Percentiles rank a stretch among this genome's conserved stretches.
Conservation (phyloP, 495 filamentous ascomycete species). For the Neurospora sublineolata region DNA sequence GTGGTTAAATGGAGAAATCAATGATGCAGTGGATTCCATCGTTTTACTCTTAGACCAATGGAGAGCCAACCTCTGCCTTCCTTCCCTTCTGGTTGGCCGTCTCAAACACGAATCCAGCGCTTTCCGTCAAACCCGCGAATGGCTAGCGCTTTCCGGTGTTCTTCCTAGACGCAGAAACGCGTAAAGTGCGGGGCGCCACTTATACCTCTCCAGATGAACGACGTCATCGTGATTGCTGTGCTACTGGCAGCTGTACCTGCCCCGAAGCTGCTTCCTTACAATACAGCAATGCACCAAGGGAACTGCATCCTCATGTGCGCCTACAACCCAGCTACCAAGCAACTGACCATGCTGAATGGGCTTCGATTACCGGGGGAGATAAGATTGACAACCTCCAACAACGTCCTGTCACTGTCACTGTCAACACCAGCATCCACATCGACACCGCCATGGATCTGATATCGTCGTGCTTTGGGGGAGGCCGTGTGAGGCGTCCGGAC, state of each 20-base stretch:
- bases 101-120: neutral
- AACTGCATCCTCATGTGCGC: neutral
- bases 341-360: neutral
- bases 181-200: neutral
- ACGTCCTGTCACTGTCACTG: neutral
- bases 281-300: neutral
- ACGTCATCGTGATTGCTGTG: constrained; percentile 3
- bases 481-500: constrained; percentile 8
- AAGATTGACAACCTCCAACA: neutral
- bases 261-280: neutral
- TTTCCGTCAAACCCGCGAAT: too few relatives aligned
- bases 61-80: neutral
- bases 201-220: neutral
- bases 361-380: neutral
- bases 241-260: neutral
- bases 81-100: neutral
- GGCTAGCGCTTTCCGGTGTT: neutral
- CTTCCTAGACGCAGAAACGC: neutral
- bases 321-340: neutral
- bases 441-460: constrained; percentile 7
- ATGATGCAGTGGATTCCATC: neutral
- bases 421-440: neutral
- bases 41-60: neutral
- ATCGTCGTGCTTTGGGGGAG: constrained; percentile 20
- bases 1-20: neutral